phyloP scores from a whole-genome alignment of 495 filamentous ascomycete genomes.

The Thermothielavioides terrestris region DNA sequence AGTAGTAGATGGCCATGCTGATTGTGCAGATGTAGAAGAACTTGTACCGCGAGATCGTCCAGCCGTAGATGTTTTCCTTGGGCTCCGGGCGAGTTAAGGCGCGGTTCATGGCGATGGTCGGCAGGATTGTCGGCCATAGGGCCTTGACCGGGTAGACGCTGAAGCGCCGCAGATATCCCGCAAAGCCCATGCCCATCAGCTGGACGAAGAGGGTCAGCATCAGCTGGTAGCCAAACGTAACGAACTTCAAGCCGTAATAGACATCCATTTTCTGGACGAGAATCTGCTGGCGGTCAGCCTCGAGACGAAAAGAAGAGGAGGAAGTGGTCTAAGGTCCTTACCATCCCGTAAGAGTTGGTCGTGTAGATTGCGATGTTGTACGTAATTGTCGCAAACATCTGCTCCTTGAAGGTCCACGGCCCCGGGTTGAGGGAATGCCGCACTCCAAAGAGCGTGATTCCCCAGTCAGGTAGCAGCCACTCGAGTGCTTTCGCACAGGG shows the following conservation, averaged over 20 bases:
- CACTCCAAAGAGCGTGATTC: constrained; percentile 19
- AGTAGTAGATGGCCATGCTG: constrained; percentile 31
- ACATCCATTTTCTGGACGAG: constrained; percentile 20
- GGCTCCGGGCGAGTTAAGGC: constrained; percentile 20
- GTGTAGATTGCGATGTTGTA: constrained; percentile 30
- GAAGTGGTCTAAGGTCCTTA: neutral
- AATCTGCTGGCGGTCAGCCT: constrained; percentile 12
- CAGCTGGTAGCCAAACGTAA: constrained; percentile 31
- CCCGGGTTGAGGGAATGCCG: constrained; percentile 34
- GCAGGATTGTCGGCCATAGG: constrained; percentile 24
- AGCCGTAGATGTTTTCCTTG: constrained; percentile 26
- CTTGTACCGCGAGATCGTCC: constrained; percentile 32
- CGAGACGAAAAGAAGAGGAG: neutral
- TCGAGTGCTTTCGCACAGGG: constrained; percentile 30
- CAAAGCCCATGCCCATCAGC: constrained; percentile 38
- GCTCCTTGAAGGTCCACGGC: constrained; percentile 39
- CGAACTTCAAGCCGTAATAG: constrained; percentile 20
- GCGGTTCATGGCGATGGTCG: constrained; percentile 27
- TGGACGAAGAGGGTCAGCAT: constrained; percentile 33
- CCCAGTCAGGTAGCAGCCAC: constrained; percentile 24
- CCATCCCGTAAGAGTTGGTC: constrained; percentile 28
- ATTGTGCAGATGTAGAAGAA: constrained; percentile 28
- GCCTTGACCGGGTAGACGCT: constrained; percentile 36
- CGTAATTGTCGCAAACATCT: constrained; percentile 33
- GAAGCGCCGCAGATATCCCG: constrained; percentile 42